phyloP scores from a whole-genome alignment of 2,329 filamentous ascomycete species.

The Torrubiella hemipterigena region DNA sequence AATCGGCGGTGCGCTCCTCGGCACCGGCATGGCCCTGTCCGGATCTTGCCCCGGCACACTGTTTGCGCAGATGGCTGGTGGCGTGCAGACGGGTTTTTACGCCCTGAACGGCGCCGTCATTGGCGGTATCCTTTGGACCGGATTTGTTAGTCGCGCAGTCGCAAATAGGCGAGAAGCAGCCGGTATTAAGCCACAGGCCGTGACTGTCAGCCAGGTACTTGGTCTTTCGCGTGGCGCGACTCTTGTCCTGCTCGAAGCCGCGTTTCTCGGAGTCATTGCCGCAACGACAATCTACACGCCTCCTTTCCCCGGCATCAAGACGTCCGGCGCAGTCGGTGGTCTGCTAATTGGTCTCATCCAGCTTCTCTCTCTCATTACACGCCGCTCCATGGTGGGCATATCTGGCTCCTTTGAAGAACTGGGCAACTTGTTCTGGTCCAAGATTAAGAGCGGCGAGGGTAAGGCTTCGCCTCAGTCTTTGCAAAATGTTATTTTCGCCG shows the following conservation, averaged over 20 bases:
- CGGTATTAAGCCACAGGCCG: constrained; percentile 13
- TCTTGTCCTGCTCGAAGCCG: constrained; percentile 29
- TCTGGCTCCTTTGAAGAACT: constrained; percentile 50
- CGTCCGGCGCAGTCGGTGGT: constrained; percentile 41
- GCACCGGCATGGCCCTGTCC: constrained; percentile 53
- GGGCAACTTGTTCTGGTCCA: constrained; percentile 39
- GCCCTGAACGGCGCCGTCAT: constrained; percentile 41
- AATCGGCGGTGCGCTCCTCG: constrained; percentile 48
- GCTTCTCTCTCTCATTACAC: constrained; percentile 38
- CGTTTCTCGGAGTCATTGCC: constrained; percentile 28
- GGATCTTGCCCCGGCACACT: constrained; percentile 56
- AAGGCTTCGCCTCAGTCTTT: constrained; percentile 14
- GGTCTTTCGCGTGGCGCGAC: constrained; percentile 23
- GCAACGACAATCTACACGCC: constrained; percentile 19
- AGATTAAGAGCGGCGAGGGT: constrained; percentile 17
- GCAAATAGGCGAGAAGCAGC: constrained; percentile 14
- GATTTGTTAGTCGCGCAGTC: constrained; percentile 24
- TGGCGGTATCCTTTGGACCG: constrained; percentile 42
- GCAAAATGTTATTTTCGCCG: constrained; percentile 37
- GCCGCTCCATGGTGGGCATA: constrained; percentile 44
- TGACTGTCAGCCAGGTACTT: constrained; percentile 26
- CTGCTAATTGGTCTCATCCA: constrained; percentile 47
- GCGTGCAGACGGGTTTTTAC: constrained; percentile 36
- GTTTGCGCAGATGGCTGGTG: constrained; percentile 45
- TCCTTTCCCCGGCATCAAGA: constrained; percentile 15